Percentiles rank a stretch among this genome's conserved stretches.
Conservation (phyloP, 2,329 filamentous ascomycete species). For the Plenodomus biglobosus region DNA sequence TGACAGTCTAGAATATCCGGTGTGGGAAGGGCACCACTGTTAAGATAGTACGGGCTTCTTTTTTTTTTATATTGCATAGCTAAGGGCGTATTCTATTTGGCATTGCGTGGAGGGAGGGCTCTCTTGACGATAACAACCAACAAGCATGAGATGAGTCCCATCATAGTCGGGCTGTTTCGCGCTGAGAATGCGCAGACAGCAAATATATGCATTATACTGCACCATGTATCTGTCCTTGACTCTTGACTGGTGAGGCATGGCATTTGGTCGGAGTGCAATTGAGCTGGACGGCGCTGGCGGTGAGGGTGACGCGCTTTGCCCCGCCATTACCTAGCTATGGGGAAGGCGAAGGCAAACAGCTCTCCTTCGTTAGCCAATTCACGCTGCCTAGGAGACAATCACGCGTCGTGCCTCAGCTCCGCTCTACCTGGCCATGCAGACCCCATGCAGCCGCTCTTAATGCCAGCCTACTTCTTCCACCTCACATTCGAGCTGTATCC, state of each 20-base stretch:
- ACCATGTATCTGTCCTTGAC: no score
- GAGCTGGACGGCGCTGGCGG: no score
- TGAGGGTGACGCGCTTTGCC: background rate
- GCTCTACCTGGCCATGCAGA: slow-evolving; percentile 17
- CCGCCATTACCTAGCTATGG: slow-evolving; percentile 3
- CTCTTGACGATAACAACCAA: slow-evolving; percentile 9
- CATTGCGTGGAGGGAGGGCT: slow-evolving; percentile 1
- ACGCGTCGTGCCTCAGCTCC: background rate
- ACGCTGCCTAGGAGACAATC: no score
- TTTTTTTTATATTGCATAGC: slow-evolving; percentile 32
- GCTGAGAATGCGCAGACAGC: background rate
- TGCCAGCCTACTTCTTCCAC: slow-evolving; percentile 67
- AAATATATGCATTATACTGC: no score
- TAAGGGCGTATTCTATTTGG: slow-evolving; percentile 20
- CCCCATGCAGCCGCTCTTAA: slow-evolving; percentile 33
- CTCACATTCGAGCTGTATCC: slow-evolving; percentile 61
- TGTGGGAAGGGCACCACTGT: slow-evolving; percentile 16
- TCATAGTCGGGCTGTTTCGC: slow-evolving; percentile 1
- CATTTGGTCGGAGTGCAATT: no score
- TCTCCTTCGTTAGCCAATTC: no score
- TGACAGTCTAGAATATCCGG: slow-evolving; percentile 3
- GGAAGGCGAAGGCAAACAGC: slow-evolving; percentile 2
- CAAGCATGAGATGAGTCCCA: slow-evolving; percentile 4
- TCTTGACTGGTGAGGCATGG: no score
- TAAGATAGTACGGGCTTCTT: background rate